Evolutionary conservation across 441 rosid species (phyloP).

Genomic region (Populus hybrid): DNA sequence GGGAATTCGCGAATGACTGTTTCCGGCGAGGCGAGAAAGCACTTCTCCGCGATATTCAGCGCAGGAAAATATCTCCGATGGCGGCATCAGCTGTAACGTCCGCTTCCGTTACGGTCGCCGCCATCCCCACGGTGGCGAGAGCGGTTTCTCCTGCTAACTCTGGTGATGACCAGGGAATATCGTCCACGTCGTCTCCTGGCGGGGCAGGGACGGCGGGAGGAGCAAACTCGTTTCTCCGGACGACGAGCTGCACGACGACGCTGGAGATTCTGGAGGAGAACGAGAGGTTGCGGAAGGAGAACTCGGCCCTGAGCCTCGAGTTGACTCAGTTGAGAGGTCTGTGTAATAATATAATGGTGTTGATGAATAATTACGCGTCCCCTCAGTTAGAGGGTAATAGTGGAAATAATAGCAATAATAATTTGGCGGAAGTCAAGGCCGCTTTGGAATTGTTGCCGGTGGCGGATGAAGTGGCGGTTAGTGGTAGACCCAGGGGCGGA

Average conservation of each 20-base stretch:
- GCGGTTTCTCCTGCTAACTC: constrained; percentile 70
- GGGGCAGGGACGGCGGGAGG: constrained; percentile 20
- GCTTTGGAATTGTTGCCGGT: constrained; percentile 25
- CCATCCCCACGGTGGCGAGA: constrained; percentile 31
- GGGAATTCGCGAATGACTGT: constrained; percentile 88
- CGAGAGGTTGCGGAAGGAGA: constrained; percentile 70
- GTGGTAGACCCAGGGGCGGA: constrained; percentile 19
- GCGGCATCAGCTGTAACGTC: constrained; percentile 13
- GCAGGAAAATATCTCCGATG: constrained; percentile 58
- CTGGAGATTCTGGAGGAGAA: constrained; percentile 81
- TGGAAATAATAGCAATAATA: constrained; percentile 3
- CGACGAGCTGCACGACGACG: constrained; percentile 65
- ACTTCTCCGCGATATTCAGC: constrained; percentile 78
- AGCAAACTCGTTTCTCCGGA: constrained; percentile 25
- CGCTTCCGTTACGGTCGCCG: constrained; percentile 33
- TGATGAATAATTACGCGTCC: constrained; percentile 59
- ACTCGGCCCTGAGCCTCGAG: constrained; percentile 59
- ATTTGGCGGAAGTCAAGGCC: constrained; percentile 27
- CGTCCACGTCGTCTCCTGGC: constrained; percentile 61
- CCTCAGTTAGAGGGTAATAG: constrained; percentile 31
- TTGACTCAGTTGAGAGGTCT: constrained; percentile 56
- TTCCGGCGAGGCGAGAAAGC: constrained; percentile 73
- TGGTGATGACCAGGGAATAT: constrained; percentile 77
- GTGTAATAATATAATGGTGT: constrained; percentile 52
- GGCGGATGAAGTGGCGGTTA: constrained; percentile 29